Percentiles rank a stretch among this genome's conserved stretches.
Evolutionary conservation across 306 rosid species (phyloP).

Genomic region (Geum urbanum): DNA sequence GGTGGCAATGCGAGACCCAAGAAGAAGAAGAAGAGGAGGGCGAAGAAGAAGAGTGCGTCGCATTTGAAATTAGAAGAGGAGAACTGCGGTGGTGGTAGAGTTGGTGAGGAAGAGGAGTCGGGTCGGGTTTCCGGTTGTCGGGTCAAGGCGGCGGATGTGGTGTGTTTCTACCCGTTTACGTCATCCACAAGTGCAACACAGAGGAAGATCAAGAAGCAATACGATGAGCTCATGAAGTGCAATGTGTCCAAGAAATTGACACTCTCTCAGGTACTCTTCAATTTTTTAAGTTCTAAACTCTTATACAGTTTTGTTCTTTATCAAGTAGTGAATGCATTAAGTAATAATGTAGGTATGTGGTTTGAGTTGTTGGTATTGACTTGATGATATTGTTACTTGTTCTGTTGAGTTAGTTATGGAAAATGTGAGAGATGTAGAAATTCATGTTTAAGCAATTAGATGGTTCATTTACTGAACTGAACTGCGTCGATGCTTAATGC

Average conservation of each 20-base stretch:
- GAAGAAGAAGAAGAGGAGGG: constrained; percentile 71
- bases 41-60: constrained; percentile 50
- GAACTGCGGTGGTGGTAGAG: not conserved
- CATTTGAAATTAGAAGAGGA: constrained; percentile 32
- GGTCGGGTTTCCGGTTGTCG: constrained; percentile 32
- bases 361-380: not conserved
- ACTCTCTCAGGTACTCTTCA: constrained; percentile 51
- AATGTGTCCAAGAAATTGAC: constrained; percentile 58
- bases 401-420: not conserved
- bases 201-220: constrained; percentile 78
- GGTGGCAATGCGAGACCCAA: constrained; percentile 28
- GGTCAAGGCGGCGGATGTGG: constrained; percentile 39
- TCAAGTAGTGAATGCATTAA: not conserved
- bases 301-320: not conserved
- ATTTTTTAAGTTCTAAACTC: not conserved
- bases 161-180: constrained; percentile 62
- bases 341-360: not conserved
- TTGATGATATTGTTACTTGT: not conserved
- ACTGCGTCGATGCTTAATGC: not conserved
- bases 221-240: constrained; percentile 68
- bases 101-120: constrained; percentile 17
- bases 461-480: not conserved
- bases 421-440: not conserved
- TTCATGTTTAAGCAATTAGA: not conserved
- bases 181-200: constrained; percentile 69